Conservation (phyloP, 2,329 filamentous ascomycete genomes). For the Exserohilum turcica region DNA sequence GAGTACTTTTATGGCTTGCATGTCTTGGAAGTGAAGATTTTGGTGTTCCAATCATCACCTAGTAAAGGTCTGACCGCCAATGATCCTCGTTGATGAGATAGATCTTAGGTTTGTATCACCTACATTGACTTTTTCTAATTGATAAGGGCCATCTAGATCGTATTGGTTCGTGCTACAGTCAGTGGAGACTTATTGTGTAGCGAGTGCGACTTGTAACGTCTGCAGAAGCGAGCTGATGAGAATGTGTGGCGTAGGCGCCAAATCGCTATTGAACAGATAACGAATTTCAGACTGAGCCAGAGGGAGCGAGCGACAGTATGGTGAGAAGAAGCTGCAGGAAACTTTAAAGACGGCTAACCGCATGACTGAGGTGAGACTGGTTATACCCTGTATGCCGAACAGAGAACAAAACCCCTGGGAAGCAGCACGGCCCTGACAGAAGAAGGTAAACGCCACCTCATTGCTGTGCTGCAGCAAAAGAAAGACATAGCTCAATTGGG, state of each 20-base stretch:
- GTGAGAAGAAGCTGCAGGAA: neutral
- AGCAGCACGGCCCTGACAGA: neutral
- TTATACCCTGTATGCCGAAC: neutral
- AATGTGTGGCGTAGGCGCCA: neutral
- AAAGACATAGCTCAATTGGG: neutral
- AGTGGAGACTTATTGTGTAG: constrained; percentile 20
- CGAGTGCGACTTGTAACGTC: neutral
- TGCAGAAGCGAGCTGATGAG: neutral
- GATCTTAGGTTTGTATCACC: constrained; percentile 7
- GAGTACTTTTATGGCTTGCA: constrained; percentile 12
- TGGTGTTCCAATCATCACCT: constrained; percentile 12
- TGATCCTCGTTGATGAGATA: neutral
- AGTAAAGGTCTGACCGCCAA: constrained; percentile 3
- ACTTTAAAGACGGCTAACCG: neutral
- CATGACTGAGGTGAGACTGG: neutral
- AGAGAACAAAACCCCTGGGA: neutral
- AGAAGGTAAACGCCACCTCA: neutral
- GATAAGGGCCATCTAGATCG: constrained; percentile 29
- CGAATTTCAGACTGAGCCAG: neutral
- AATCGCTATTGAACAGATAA: neutral
- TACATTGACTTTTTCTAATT: constrained; percentile 17
- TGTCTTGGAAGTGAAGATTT: constrained; percentile 5
- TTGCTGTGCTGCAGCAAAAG: neutral
- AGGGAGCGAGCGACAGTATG: neutral
- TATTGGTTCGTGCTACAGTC: constrained; percentile 20